Evolutionary conservation across 495 filamentous ascomycete genomes (phyloP).

Genomic region (Penicillium coffeae): DNA sequence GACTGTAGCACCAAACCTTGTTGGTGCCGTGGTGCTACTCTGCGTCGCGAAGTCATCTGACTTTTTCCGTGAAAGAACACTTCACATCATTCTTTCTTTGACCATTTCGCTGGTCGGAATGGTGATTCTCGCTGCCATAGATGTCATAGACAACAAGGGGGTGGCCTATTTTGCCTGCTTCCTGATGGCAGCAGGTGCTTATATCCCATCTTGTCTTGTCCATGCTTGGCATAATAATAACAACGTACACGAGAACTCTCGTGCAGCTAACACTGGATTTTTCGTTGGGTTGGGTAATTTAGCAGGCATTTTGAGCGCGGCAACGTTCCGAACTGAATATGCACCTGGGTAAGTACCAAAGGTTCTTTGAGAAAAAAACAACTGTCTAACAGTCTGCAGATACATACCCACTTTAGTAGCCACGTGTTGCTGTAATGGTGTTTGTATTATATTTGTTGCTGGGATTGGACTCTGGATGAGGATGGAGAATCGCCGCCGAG

Average conservation of each 20-base stretch:
- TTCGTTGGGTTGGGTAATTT: constrained; percentile 64
- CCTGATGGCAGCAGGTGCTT: constrained; percentile 63
- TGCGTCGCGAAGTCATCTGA: constrained; percentile 62
- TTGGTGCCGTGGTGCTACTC: constrained; percentile 60
- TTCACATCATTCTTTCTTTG: constrained; percentile 64
- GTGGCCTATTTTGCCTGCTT: constrained; percentile 70
- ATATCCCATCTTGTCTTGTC: constrained; percentile 37
- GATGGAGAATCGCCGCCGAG: constrained; percentile 58
- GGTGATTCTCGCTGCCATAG: constrained; percentile 61
- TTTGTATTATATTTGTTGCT: constrained; percentile 53
- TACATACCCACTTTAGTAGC: constrained; percentile 64
- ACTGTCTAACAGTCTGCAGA: constrained; percentile 7
- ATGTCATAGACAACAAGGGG: constrained; percentile 51
- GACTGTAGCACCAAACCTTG: constrained; percentile 64
- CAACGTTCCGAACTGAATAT: constrained; percentile 65
- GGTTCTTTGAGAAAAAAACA: not conserved
- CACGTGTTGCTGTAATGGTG: constrained; percentile 65
- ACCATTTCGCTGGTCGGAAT: constrained; percentile 65
- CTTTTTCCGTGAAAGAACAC: constrained; percentile 56
- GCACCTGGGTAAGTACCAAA: constrained; percentile 51
- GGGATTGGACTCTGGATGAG: constrained; percentile 61
- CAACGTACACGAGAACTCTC: constrained; percentile 59
- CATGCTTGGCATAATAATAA: constrained; percentile 70
- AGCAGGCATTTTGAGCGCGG: constrained; percentile 65
- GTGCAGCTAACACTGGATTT: constrained; percentile 38